Evolutionary conservation across 202 grass and related monocot species (phyloP), one percentile per base, ranked within the genome.

Genomic region (Schoenoplectus tabernaemontani): DNA sequence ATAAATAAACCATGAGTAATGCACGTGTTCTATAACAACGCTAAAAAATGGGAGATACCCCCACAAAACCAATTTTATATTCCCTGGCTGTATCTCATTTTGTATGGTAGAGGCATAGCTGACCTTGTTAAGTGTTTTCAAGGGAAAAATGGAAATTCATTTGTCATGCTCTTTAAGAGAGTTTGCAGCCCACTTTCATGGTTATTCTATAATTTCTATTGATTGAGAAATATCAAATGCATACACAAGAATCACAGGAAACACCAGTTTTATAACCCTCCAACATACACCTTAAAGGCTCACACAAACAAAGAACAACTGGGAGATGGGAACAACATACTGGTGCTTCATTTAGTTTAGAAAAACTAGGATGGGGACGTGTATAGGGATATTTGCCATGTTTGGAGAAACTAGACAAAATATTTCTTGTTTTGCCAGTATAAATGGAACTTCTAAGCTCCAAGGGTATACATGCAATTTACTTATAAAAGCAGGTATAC

Each of bases 151-250:
- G n/a, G n/a, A n/a, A n/a, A n/a, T n/a, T 47, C 26, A 4, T 0
- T 13, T 23, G 20, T 46, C 65, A 44, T 24, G 0, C n/a, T 44
- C 39, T 36, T 12, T 30, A 74, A 4, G 26, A 74, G 69, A 19
- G 13, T 34, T 2, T 1, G 13, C 38, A 32, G 0, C 15, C 69
- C 26, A 74, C 47, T 51, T 53, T 74, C 46, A 75, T 74, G 28
- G 46, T 75, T 75, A 54, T 75, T 75, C 28, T 28, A 54, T 42
- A 17, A 68, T n/a, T n/a, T n/a, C n/a, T n/a, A n/a, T n/a, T n/a
- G n/a, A 42, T 68, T 32, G 8, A 17, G 15, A 51, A 51, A 32
- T n/a, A 48, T 3, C 47, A n/a, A n/a, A 75, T 33, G 5, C 13
- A 54, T 75, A 33, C 42, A 47, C 28, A 32, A 51, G 32, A 30